Percentiles rank a stretch among this genome's conserved stretches.
These are phyloP conservation scores for Candida insectorum DNA, from an alignment of 805 yeast genomes.

Conservation along the genomic window DNA sequence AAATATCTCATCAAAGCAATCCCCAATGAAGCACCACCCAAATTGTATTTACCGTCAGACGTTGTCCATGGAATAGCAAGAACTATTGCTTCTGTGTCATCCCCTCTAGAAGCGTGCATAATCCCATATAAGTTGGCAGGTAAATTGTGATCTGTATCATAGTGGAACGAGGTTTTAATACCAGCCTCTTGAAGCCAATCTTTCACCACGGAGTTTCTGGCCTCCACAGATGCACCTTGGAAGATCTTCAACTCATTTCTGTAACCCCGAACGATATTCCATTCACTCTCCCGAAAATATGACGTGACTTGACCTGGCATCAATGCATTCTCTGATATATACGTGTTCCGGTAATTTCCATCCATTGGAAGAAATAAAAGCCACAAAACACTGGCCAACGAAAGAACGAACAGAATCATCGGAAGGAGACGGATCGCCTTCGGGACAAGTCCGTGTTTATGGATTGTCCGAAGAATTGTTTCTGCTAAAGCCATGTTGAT, in stretches of 20 bases:
- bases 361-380: constrained; percentile 68
- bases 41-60: constrained; percentile 59
- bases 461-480: constrained; percentile 33
- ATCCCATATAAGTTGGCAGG: constrained; percentile 63
- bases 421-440: constrained; percentile 32
- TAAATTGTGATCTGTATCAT: constrained; percentile 3
- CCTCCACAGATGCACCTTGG: constrained; percentile 22
- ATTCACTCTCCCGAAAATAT: constrained; percentile 88
- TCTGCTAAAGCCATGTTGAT: constrained; percentile 43
- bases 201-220: constrained; percentile 46
- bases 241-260: constrained; percentile 53
- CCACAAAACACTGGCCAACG: constrained; percentile 35
- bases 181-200: constrained; percentile 70
- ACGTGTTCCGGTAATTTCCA: constrained; percentile 80
- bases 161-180: constrained; percentile 49
- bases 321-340: constrained; percentile 92
- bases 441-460: constrained; percentile 39
- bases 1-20: constrained; percentile 77
- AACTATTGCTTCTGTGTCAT: constrained; percentile 93
- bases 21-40: constrained; percentile 76
- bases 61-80: constrained; percentile 85
- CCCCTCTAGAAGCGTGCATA: constrained; percentile 91
- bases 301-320: constrained; percentile 95
- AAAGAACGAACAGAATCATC: constrained; percentile 27
- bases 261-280: constrained; percentile 88